Conservation (phyloP, 805 yeast genomes). For the Candida ascalaphidarum region DNA sequence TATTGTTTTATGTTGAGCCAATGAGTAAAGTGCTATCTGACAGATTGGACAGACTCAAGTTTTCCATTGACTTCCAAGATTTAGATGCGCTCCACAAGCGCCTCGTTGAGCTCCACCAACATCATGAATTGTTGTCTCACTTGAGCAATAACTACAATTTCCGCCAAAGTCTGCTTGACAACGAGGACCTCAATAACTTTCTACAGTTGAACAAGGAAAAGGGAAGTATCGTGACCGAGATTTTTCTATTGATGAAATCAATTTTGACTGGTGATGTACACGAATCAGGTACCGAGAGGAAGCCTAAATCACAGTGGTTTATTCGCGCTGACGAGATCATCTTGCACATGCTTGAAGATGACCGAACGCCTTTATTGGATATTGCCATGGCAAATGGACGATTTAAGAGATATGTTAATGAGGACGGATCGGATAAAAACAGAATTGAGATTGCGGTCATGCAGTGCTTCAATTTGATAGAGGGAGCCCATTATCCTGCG, state of each 20-base stretch:
- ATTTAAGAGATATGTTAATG: slow-evolving; percentile 24
- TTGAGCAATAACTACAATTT: slow-evolving; percentile 41
- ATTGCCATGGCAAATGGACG: slow-evolving; percentile 25
- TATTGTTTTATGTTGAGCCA: slow-evolving; percentile 72
- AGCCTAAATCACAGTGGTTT: slow-evolving; percentile 22
- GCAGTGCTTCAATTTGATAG: slow-evolving; percentile 28
- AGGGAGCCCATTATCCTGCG: slow-evolving; percentile 20
- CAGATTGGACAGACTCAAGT: slow-evolving; percentile 53
- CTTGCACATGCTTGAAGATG: slow-evolving; percentile 33
- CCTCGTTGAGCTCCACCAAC: slow-evolving; percentile 41
- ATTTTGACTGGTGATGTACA: slow-evolving; percentile 26
- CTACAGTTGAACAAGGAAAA: slow-evolving; percentile 22
- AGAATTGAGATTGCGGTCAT: slow-evolving; percentile 25
- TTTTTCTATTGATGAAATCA: slow-evolving; percentile 26
- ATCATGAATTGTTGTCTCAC: slow-evolving; percentile 29
- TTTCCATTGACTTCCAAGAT: slow-evolving; percentile 66
- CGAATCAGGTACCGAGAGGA: slow-evolving; percentile 6
- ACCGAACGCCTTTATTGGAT: slow-evolving; percentile 30
- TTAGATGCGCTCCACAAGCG: slow-evolving; percentile 38
- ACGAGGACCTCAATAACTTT: slow-evolving; percentile 38
- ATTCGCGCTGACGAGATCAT: slow-evolving; percentile 32
- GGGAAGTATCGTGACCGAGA: slow-evolving; percentile 24
- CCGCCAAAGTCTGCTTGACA: slow-evolving; percentile 41
- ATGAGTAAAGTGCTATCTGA: slow-evolving; percentile 48
- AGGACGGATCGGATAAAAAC: slow-evolving; percentile 33